These are phyloP conservation scores for Solanum peruvianum DNA, from an alignment of 257 asterid species.

Conservation along the genomic window DNA sequence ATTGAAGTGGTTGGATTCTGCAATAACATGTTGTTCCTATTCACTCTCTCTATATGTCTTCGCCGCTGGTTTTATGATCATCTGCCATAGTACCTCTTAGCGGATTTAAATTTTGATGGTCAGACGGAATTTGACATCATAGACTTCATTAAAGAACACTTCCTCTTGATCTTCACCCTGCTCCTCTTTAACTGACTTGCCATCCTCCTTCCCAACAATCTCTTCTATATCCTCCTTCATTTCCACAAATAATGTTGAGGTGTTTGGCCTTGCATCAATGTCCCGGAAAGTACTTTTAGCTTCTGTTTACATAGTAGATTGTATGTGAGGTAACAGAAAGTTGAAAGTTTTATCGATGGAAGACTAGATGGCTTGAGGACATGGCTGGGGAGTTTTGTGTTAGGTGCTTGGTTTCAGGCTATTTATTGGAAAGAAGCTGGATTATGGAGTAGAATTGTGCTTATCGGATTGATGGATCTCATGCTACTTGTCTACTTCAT, in stretches of 20 bases:
- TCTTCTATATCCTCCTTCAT: background rate
- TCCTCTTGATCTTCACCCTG: background rate
- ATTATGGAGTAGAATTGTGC: background rate
- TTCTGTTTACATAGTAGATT: background rate
- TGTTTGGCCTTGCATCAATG: background rate
- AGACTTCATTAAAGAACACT: background rate
- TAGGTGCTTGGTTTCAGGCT: background rate
- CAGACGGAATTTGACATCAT: too few species aligned
- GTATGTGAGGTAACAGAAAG: background rate
- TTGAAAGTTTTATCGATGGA: background rate
- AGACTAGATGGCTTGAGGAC: background rate
- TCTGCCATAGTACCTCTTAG: background rate
- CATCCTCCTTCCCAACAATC: background rate
- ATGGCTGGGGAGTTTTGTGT: background rate
- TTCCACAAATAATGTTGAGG: background rate
- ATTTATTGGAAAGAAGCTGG: background rate
- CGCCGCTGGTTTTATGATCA: background rate
- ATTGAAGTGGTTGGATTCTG: background rate
- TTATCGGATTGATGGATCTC: background rate
- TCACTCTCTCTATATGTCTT: background rate
- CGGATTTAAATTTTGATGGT: background rate
- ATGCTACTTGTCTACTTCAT: background rate
- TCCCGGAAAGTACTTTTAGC: background rate
- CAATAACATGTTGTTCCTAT: background rate
- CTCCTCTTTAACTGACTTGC: background rate